Conservation (phyloP, 768 basidiomycete genomes). For the Pleurotus salmoneostramineus region DNA sequence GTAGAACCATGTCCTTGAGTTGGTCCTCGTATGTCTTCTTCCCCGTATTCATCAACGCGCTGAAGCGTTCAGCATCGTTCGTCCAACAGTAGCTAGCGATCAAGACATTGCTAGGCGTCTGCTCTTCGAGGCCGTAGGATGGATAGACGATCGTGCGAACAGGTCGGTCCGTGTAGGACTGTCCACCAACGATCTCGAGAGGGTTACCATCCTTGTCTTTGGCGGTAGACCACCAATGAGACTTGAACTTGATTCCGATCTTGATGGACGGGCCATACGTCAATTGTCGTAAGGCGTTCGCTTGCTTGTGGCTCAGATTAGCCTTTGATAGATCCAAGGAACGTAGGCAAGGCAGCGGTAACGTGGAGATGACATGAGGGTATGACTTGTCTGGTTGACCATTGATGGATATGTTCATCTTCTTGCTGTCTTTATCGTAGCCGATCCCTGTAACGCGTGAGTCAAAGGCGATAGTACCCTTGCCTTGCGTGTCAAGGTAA, state of each 20-base stretch:
- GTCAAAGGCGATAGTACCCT: constrained; percentile 2
- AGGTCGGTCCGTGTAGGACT: constrained; percentile 36
- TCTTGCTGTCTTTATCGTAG: background rate
- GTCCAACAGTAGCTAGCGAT: constrained; percentile 40
- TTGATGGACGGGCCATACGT: constrained; percentile 28
- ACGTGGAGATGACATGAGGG: constrained; percentile 26
- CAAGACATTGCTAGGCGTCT: constrained; percentile 20
- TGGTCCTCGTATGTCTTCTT: constrained; percentile 12
- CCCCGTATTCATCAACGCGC: constrained; percentile 22
- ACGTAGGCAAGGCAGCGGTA: constrained; percentile 25
- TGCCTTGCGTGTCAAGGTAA: constrained; percentile 9
- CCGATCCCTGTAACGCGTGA: constrained; percentile 11
- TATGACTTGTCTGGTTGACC: background rate
- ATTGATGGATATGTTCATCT: constrained; percentile 3
- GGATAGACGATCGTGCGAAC: constrained; percentile 41
- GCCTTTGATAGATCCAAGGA: constrained; percentile 19
- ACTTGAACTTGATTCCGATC: constrained; percentile 30
- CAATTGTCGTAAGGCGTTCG: constrained; percentile 26
- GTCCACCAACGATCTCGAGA: constrained; percentile 33
- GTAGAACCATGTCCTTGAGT: constrained; percentile 24
- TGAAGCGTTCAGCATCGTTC: constrained; percentile 32
- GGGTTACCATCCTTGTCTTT: constrained; percentile 15
- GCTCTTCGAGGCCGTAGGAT: constrained; percentile 27
- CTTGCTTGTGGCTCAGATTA: constrained; percentile 23
- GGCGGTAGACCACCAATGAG: constrained; percentile 28